phyloP scores from a whole-genome alignment of 2,329 filamentous ascomycete species.

The Drechslera avenae region DNA sequence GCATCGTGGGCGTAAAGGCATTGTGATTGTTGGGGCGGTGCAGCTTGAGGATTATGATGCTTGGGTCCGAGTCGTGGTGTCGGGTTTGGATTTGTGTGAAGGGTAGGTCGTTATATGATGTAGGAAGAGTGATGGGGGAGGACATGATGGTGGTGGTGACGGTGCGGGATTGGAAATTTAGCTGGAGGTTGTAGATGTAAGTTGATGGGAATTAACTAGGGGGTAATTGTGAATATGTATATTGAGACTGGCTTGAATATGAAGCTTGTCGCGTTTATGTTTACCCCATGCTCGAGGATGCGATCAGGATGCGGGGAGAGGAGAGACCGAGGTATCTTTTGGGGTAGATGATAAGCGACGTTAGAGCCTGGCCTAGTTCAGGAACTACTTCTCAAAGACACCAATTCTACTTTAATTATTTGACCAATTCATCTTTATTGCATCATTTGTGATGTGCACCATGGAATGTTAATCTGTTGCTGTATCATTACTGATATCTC shows the following conservation, averaged over 20 bases:
- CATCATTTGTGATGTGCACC: no score
- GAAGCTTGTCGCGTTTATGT: not conserved
- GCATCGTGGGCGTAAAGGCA: conserved; percentile 71
- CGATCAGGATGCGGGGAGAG: conserved; percentile 11
- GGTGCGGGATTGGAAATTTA: conserved; percentile 21
- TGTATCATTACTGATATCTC: no score
- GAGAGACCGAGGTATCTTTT: conserved; percentile 11
- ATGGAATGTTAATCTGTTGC: no score
- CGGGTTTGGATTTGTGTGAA: conserved; percentile 51
- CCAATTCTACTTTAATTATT: no score
- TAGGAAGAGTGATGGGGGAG: conserved; percentile 35
- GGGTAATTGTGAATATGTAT: not conserved
- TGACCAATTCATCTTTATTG: no score
- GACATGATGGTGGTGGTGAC: no score
- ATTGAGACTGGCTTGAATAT: not conserved
- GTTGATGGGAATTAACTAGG: not conserved
- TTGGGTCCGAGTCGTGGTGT: conserved; percentile 53
- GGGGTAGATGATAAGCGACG: no score
- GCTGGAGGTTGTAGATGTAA: conserved; percentile 15
- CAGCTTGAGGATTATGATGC: conserved; percentile 66
- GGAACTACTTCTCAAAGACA: no score
- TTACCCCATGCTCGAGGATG: not conserved
- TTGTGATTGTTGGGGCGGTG: conserved; percentile 70
- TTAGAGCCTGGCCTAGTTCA: no score
- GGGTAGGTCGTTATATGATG: conserved; percentile 48